Conservation (phyloP, 108 stramenopile species). For the Aurantiochytrium sp. region DNA sequence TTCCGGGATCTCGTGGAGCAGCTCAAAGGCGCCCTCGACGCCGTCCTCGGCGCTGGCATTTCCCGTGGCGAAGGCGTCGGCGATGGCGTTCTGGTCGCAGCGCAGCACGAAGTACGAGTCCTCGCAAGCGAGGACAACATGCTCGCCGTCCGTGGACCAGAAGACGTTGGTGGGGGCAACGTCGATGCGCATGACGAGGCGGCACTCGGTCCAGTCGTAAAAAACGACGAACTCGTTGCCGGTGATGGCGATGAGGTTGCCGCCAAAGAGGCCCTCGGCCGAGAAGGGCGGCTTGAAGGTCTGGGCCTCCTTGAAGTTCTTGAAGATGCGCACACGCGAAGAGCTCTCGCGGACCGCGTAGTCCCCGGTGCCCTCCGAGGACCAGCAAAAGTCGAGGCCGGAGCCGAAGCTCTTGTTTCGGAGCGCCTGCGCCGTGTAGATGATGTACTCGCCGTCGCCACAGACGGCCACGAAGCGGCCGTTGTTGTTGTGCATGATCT, state of each 20-base stretch:
- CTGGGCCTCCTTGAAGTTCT: slow-evolving; percentile 83
- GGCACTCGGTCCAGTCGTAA: slow-evolving; percentile 91
- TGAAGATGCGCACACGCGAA: slow-evolving; percentile 83
- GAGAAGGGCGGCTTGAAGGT: slow-evolving; percentile 78
- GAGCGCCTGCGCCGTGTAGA: slow-evolving; percentile 94
- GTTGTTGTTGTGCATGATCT: slow-evolving; percentile 93
- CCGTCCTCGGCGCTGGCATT: slow-evolving; percentile 83
- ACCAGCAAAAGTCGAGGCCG: slow-evolving; percentile 97
- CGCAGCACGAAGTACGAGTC: slow-evolving; percentile 84
- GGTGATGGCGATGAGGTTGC: slow-evolving; percentile 83
- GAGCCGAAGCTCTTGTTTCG: slow-evolving; percentile 96
- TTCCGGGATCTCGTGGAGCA: slow-evolving; percentile 83
- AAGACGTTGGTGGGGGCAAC: slow-evolving; percentile 68
- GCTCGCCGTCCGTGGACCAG: slow-evolving; percentile 91
- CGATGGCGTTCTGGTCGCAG: slow-evolving; percentile 72
- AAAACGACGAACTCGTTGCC: slow-evolving; percentile 86
- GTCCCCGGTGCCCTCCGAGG: slow-evolving; percentile 86
- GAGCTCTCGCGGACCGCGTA: slow-evolving; percentile 92
- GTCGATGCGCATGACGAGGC: slow-evolving; percentile 90
- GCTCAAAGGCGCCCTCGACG: slow-evolving; percentile 89
- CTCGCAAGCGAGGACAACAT: slow-evolving; percentile 80
- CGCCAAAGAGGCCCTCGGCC: slow-evolving; percentile 90
- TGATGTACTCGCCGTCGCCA: slow-evolving; percentile 99
- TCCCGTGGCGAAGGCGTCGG: slow-evolving; percentile 75
- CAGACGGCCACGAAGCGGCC: slow-evolving; percentile 94